Conservation (phyloP, 306 rosid genomes). For the Sesbania bispinosa region DNA sequence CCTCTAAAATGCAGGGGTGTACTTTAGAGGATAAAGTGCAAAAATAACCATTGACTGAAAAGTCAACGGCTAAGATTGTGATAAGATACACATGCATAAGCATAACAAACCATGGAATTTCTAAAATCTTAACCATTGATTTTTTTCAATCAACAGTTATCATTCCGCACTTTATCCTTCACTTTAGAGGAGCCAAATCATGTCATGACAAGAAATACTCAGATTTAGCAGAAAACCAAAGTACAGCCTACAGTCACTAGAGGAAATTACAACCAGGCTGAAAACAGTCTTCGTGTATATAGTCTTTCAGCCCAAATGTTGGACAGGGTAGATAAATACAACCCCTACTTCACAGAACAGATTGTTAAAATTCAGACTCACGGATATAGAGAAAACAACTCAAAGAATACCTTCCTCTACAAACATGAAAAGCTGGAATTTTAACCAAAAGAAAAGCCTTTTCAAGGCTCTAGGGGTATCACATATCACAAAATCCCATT, state of each 20-base stretch:
- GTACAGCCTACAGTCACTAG: neutral
- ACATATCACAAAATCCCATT: neutral
- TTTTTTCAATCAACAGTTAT: too few relatives aligned
- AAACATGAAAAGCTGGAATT: neutral
- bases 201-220: too few relatives aligned
- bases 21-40: too few relatives aligned
- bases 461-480: neutral
- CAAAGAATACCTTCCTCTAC: neutral
- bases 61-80: too few relatives aligned
- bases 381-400: neutral
- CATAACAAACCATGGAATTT: too few relatives aligned
- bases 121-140: too few relatives aligned
- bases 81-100: too few relatives aligned
- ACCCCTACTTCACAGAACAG: neutral
- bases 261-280: neutral
- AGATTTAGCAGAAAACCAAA: neutral
- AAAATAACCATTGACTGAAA: too few relatives aligned
- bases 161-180: too few relatives aligned
- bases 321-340: neutral
- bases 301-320: conserved; percentile 4
- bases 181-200: too few relatives aligned
- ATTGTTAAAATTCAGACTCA: neutral
- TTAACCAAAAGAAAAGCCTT: neutral
- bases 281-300: neutral
- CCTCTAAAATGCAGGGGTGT: too few relatives aligned